These are phyloP conservation scores for Epichloe hybrida DNA, from an alignment of 2,329 filamentous ascomycete genomes.

Conservation along the genomic window DNA sequence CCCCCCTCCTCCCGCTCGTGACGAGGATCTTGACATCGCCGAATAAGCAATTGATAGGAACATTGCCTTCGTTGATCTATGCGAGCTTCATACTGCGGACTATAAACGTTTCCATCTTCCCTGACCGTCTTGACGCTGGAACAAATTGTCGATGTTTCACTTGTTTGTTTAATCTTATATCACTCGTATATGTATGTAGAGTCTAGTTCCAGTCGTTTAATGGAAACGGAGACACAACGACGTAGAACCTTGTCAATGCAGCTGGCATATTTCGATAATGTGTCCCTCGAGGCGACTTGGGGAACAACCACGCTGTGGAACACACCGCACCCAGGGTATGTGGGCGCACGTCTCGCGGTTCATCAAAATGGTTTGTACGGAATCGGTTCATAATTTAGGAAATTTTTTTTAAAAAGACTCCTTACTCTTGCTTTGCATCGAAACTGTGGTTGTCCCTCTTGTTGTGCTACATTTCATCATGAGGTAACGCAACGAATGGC, in stretches of 20 bases:
- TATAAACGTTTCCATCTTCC: conserved; percentile 4
- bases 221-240: conserved; percentile 10
- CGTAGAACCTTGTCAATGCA: conserved; percentile 9
- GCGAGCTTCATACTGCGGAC: conserved; percentile 2
- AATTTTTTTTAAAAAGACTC: neutral
- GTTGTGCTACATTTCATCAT: neutral
- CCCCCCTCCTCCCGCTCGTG: conserved; percentile 57
- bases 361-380: conserved; percentile 6
- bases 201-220: conserved; percentile 10
- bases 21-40: conserved; percentile 92
- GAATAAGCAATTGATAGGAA: conserved; percentile 37
- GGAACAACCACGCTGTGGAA: neutral
- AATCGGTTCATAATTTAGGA: conserved; percentile 1
- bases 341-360: conserved; percentile 4
- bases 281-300: conserved; percentile 1
- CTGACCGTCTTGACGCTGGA: conserved; percentile 9
- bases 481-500: too few relatives aligned
- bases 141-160: neutral
- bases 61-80: neutral
- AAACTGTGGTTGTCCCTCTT: neutral
- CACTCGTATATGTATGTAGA: conserved; percentile 8
- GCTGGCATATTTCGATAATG: conserved; percentile 1
- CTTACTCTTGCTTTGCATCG: neutral
- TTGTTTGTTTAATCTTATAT: neutral
- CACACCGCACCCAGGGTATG: neutral